Base-by-base conservation (phyloP, 768 basidiomycete species). In the Strobilomyces echinocephalus region DNA sequence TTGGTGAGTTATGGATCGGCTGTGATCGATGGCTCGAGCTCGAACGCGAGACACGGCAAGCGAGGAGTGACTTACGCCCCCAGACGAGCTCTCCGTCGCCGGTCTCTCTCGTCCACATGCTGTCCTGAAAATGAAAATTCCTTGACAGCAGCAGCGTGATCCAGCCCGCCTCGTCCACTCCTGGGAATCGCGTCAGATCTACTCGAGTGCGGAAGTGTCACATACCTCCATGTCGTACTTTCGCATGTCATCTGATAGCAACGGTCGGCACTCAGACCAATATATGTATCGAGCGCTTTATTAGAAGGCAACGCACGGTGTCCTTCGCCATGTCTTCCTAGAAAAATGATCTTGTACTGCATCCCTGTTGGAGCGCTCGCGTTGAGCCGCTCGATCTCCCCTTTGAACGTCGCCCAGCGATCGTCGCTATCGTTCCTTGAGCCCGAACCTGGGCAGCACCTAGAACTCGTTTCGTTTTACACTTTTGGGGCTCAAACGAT, bases 271-370 rank as follows among this genome's bases (percentile, higher is more conserved):
- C 54, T 87, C 16, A 34, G 30, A n/a, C n/a, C n/a, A n/a, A 40
- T 11, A 14, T 28, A 21, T 9, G n/a, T 4, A 9, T 41, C n/a
- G 16, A 35, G 9, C 14, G 14, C 26, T 33, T 24, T 24, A 20
- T 14, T 7, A 31, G 9, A 31, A 16, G 31, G n/a, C 8, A 33
- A 72, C 85, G 59, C 66, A 88, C 87, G 87, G 60, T 76, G 80
- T 50, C 87, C 88, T 66, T 89, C 72, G 3, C 88, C 88, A 55
- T 91, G 89, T 55, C 88, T 74, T 2, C 79, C 80, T 3, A 89
- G 67, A 54, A 84, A 79, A 50, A 89, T 61, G 18, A 86, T 72
- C 61, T 88, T 91, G 71, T 83, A 84, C 11, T 68, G 68, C 21
- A 72, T 73, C 2, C 68, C 71, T 0, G 60, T 46, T 2, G 67